A percentile compares a stretch with the other conserved stretches of the same genome.
These are phyloP conservation scores for Knufia petricola DNA, from an alignment of 2,329 filamentous ascomycete genomes.

Conservation along the genomic window DNA sequence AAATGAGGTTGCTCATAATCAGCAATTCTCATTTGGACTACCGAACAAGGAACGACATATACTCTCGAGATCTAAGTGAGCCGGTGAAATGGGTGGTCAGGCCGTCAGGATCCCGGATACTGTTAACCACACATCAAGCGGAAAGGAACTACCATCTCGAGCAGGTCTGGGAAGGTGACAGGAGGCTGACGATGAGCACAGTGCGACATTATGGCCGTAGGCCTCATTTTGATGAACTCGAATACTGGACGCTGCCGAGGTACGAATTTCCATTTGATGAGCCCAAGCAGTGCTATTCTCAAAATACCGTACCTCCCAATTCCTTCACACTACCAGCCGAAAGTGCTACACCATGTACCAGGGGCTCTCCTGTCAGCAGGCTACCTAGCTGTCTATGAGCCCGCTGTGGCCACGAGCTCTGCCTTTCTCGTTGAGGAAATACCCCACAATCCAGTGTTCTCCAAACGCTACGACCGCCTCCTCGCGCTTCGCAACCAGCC, in stretches of 20 bases:
- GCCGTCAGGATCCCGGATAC: slow-evolving; percentile 15
- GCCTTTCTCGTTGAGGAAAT: no score
- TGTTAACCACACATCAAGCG: slow-evolving; percentile 20
- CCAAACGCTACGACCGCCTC: neutral
- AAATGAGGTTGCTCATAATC: slow-evolving; percentile 18
- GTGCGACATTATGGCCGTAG: neutral
- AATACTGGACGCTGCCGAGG: slow-evolving; percentile 4
- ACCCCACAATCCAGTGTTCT: neutral
- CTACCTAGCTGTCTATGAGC: no score
- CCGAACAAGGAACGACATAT: neutral
- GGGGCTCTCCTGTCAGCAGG: no score
- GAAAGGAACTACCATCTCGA: slow-evolving; percentile 19
- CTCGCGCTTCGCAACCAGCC: no score
- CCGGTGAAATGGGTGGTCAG: slow-evolving; percentile 22
- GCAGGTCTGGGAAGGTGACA: slow-evolving; percentile 21
- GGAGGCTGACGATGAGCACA: slow-evolving; percentile 14
- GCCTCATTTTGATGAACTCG: slow-evolving; percentile 6
- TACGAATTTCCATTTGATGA: slow-evolving; percentile 10
- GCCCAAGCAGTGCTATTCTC: neutral
- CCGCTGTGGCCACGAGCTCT: no score
- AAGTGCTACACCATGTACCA: no score
- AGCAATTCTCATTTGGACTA: slow-evolving; percentile 6
- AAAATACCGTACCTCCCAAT: neutral
- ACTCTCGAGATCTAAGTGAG: slow-evolving; percentile 9
- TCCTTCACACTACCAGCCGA: no score